Conservation (phyloP, 768 basidiomycete genomes). For the Fistulinella prunicolor region DNA sequence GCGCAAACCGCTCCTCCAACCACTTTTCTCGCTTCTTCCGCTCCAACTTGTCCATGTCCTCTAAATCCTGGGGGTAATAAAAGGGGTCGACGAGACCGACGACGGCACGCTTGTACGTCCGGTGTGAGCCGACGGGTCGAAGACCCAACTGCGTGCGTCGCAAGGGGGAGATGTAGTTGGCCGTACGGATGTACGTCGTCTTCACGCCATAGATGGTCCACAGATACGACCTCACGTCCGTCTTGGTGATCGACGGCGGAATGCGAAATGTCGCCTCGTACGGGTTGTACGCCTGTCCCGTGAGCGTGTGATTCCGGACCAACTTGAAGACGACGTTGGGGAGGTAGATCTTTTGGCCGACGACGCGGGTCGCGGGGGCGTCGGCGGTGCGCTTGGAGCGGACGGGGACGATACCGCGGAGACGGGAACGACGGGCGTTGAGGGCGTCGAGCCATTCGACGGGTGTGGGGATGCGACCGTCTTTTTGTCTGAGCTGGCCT, state of each 20-base stretch:
- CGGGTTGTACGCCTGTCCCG: constrained; percentile 84
- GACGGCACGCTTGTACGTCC: constrained; percentile 86
- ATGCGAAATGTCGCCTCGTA: constrained; percentile 94
- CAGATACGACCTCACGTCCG: constrained; percentile 86
- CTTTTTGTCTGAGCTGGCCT: constrained; percentile 42
- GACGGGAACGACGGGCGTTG: constrained; percentile 56
- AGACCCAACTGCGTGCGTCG: constrained; percentile 29
- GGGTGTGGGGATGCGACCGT: constrained; percentile 42
- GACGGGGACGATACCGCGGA: constrained; percentile 62
- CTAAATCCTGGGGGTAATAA: constrained; percentile 81
- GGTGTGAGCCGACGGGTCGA: constrained; percentile 35
- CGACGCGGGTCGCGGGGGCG: constrained; percentile 48
- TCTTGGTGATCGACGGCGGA: constrained; percentile 87
- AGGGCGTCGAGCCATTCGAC: constrained; percentile 57
- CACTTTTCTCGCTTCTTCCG: constrained; percentile 54
- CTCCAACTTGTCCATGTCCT: constrained; percentile 67
- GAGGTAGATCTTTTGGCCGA: constrained; percentile 84
- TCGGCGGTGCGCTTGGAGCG: constrained; percentile 35
- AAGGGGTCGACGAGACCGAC: constrained; percentile 92
- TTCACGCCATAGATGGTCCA: constrained; percentile 81
- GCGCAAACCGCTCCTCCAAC: constrained; percentile 59
- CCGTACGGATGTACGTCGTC: constrained; percentile 94
- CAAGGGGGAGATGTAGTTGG: constrained; percentile 73
- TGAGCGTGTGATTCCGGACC: constrained; percentile 76
- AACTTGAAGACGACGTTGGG: constrained; percentile 84